These are phyloP conservation scores for Flaveria ramosissima DNA, from an alignment of 129 eudicot genomes.

Conservation along the genomic window DNA sequence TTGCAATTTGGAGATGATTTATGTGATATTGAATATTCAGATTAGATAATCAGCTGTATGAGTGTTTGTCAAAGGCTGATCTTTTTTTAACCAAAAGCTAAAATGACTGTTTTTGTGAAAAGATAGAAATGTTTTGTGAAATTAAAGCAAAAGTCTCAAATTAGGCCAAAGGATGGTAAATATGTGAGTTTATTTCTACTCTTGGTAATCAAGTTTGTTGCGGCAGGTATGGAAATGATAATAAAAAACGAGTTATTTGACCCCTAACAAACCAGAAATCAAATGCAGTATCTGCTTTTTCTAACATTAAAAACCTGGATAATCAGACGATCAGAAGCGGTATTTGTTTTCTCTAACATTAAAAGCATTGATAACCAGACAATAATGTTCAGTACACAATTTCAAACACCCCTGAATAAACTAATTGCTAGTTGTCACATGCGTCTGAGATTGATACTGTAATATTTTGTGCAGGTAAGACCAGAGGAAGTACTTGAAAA, in stretches of 20 bases:
- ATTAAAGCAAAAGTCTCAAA: not conserved
- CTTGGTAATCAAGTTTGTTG: not conserved
- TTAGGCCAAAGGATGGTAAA: not conserved
- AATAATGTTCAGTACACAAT: not conserved
- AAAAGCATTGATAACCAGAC: not conserved
- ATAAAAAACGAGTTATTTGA: not conserved
- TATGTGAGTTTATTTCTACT: not conserved
- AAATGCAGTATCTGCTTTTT: not conserved
- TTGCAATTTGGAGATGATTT: conserved; percentile 4
- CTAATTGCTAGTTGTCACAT: not conserved
- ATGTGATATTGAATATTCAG: not conserved
- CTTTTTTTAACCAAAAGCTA: not conserved
- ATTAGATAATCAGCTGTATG: conserved; percentile 1
- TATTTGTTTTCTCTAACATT: not conserved
- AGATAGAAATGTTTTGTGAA: not conserved
- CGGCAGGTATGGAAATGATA: not conserved
- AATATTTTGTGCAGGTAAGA: conserved; percentile 61
- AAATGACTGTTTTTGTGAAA: not conserved
- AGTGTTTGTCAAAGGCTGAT: not conserved
- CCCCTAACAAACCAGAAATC: not conserved
- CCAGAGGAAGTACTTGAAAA: conserved; percentile 92
- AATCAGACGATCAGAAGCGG: not conserved
- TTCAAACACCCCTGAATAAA: not conserved
- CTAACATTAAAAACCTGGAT: not conserved
- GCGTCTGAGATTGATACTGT: conserved; percentile 10